A percentile compares a stretch with the other conserved stretches of the same genome.
These are phyloP conservation scores for Acanthamoeba lugdunensis DNA, from an alignment of 208 protist genomes.

Conservation along the genomic window DNA sequence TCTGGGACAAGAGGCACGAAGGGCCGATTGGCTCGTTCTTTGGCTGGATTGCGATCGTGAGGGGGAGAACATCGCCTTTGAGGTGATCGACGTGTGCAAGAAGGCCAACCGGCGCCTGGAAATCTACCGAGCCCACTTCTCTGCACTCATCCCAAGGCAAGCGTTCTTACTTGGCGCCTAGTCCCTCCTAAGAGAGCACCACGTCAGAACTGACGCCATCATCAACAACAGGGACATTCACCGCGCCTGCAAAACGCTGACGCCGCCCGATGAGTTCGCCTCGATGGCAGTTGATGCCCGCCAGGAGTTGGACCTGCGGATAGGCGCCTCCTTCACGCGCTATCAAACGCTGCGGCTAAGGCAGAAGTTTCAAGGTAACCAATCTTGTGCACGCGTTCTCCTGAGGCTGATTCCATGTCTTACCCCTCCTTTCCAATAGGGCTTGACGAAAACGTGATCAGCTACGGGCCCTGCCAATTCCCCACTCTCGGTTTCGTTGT, in stretches of 20 bases:
- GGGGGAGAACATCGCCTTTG: conserved; percentile 94
- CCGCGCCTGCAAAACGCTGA: conserved; percentile 81
- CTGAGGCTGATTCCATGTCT: background rate
- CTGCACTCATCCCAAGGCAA: conserved; percentile 86
- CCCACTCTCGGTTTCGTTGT: conserved; percentile 96
- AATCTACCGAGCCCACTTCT: conserved; percentile 89
- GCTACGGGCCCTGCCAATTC: conserved; percentile 94
- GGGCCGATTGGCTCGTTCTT: conserved; percentile 83
- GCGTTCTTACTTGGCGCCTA: background rate
- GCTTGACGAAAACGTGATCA: conserved; percentile 76
- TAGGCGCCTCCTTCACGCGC: conserved; percentile 93
- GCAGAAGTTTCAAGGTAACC: conserved; percentile 77
- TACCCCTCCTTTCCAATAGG: background rate
- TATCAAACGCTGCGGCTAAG: conserved; percentile 89
- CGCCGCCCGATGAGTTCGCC: conserved; percentile 82
- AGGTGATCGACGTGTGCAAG: conserved; percentile 89
- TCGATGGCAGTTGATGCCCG: conserved; percentile 90
- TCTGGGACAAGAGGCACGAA: conserved; percentile 82
- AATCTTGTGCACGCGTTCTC: background rate
- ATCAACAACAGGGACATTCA: conserved; percentile 80
- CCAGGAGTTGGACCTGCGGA: conserved; percentile 92
- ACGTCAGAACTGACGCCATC: background rate
- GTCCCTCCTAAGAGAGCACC: too few species aligned
- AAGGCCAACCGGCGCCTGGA: conserved; percentile 77
- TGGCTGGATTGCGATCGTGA: conserved; percentile 93